Evolutionary conservation across 257 asterid genomes (phyloP), one percentile per base, ranked within the genome.

Genomic region (Ligustrum vulgare): DNA sequence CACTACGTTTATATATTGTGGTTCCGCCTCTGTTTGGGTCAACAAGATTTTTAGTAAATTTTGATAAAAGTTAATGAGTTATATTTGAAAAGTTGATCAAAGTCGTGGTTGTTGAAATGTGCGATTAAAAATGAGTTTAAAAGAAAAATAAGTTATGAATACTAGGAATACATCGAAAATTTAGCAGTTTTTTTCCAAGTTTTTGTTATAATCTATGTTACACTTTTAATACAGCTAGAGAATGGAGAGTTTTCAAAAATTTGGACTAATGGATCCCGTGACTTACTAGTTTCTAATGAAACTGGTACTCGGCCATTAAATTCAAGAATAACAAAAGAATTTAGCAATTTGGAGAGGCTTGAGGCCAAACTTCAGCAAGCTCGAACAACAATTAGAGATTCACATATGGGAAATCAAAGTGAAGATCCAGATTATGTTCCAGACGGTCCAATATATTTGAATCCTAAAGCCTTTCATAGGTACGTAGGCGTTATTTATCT

Each of bases 401-500:
- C 87, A 3, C 64, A 1, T 25, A 71, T 5, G 2, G 87, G 84
- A 41, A 83, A 80, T 35, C 75, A 64, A 63, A 39, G 84, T 0
- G n/a, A 49, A 31, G 98, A 95, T 71, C 67, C 90, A 0, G 90
- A 88, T n/a, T 95, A 91, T 56, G 15, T 77, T 69, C 99, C 99
- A 0, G 34, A 67, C 0, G 97, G 98, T 45, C 97, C 99, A 0
- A 75, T 91, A 62, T 94, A 94, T 78, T 79, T 89, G 96, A 89
- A 88, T 69, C 77, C 97, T 64, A 67, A 89, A 47, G 85, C 95
- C 8, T 94, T 94, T 69, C 99, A 94, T 70, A 89, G 91, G 99
- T 91, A 73, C 31, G 32, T 32, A 54, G 18, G 15, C 16, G 3
- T 33, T 7, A 15, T 12, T 22, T 20, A 16, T 6, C 13, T 60